These are phyloP conservation scores for Lepidium didymum DNA, from an alignment of 345 rosid species.

Conservation along the genomic window DNA sequence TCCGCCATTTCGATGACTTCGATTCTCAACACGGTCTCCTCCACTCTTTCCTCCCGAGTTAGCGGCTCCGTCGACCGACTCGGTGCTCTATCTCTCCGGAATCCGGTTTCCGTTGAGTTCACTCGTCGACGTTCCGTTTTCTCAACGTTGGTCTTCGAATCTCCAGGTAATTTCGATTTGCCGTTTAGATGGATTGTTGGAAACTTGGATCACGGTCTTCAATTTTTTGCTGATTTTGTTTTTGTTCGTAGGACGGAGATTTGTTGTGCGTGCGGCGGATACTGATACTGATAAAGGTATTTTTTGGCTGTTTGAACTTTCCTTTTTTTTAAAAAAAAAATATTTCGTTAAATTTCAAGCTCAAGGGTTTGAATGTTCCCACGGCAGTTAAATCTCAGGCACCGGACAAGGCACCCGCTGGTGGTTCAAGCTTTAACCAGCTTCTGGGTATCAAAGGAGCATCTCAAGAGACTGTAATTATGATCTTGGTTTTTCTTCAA, in stretches of 20 bases:
- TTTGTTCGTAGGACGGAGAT: conserved; percentile 48
- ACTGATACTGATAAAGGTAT: conserved; percentile 76
- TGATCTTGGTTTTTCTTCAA: background rate
- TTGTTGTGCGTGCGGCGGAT: conserved; percentile 72
- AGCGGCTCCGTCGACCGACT: conserved; percentile 23
- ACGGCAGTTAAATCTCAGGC: conserved; percentile 51
- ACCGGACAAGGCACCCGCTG: conserved; percentile 68
- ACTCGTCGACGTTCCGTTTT: conserved; percentile 22
- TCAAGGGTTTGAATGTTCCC: background rate
- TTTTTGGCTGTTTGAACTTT: background rate
- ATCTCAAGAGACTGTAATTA: conserved; percentile 66
- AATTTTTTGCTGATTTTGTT: background rate
- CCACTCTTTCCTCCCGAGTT: conserved; percentile 33
- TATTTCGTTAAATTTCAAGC: background rate
- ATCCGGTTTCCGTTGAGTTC: conserved; percentile 41
- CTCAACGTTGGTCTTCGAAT: background rate
- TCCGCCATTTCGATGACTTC: conserved; percentile 50
- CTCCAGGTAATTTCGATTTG: background rate
- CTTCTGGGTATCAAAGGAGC: conserved; percentile 99
- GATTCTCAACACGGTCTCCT: conserved; percentile 41
- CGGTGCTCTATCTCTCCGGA: conserved; percentile 25
- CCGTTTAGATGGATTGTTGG: background rate
- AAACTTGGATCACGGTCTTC: background rate
- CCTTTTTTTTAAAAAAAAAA: no score
- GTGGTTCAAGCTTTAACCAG: conserved; percentile 86